phyloP scores from a whole-genome alignment of 2,329 filamentous ascomycete genomes.

The Alternaria brassicae region DNA sequence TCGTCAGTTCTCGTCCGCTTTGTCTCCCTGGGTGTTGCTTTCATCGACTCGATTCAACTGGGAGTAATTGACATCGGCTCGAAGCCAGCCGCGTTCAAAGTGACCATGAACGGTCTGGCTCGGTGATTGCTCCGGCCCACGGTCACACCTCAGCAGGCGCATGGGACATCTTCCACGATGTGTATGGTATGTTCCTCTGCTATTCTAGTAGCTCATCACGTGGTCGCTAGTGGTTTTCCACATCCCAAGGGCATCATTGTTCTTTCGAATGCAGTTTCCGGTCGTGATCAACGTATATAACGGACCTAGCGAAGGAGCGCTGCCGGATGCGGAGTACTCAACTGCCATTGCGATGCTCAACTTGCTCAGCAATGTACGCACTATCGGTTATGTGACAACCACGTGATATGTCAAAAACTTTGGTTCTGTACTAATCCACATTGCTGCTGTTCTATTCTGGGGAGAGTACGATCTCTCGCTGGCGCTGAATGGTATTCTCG shows the following conservation, averaged over 20 bases:
- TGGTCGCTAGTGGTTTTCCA: conserved; percentile 15
- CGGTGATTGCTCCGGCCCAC: conserved; percentile 58
- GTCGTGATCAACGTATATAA: conserved; percentile 58
- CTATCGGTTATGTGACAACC: conserved; percentile 60
- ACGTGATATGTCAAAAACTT: conserved; percentile 52
- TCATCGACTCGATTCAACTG: conserved; percentile 2
- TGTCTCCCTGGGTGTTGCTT: conserved; percentile 1
- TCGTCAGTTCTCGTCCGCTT: conserved; percentile 10
- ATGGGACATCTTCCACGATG: conserved; percentile 56
- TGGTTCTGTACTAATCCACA: conserved; percentile 46
- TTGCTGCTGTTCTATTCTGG: conserved; percentile 57
- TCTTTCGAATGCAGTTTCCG: conserved; percentile 57
- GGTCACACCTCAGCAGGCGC: conserved; percentile 57
- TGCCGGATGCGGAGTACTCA: conserved; percentile 56
- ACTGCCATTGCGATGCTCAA: conserved; percentile 52
- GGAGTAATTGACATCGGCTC: conserved; percentile 4
- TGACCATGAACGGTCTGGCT: conserved; percentile 27
- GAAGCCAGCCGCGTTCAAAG: conserved; percentile 13
- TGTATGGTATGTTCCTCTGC: conserved; percentile 40
- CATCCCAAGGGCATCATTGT: conserved; percentile 30
- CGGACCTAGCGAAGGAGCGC: conserved; percentile 54
- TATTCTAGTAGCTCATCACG: conserved; percentile 3
- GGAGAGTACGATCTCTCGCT: conserved; percentile 48
- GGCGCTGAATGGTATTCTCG: conserved; percentile 57
- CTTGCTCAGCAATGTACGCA: conserved; percentile 56